Conservation (phyloP, 1,139 yeast species). For the Pichia sp. region DNA sequence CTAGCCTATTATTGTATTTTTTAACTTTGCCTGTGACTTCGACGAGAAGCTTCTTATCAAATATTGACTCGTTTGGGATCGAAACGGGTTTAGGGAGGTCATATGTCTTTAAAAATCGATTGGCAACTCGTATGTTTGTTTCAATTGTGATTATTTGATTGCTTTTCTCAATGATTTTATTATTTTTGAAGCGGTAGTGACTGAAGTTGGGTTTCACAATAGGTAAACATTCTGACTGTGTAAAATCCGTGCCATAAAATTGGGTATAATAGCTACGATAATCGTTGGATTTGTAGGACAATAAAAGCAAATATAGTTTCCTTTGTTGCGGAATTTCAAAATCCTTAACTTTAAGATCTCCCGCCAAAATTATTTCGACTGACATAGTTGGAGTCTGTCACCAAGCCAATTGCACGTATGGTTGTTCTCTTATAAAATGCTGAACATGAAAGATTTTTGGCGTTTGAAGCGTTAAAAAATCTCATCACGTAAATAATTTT, state of each 20-base stretch:
- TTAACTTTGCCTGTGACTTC: conserved; percentile 13
- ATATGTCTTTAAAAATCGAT: not conserved
- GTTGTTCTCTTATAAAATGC: too few species aligned
- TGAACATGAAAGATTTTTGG: too few species aligned
- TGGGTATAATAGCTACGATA: conserved; percentile 1
- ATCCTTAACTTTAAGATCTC: too few species aligned
- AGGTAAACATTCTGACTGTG: conserved; percentile 4
- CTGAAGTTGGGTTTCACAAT: not conserved
- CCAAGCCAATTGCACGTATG: too few species aligned
- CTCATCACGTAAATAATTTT: too few species aligned
- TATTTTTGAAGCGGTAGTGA: conserved; percentile 6
- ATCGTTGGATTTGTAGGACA: conserved; percentile 1
- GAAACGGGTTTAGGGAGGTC: conserved; percentile 8
- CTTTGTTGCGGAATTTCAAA: not conserved
- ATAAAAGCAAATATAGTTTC: conserved; percentile 5
- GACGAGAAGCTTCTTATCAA: conserved; percentile 10
- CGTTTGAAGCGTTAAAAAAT: too few species aligned
- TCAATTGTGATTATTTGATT: conserved; percentile 11
- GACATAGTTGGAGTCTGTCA: too few species aligned
- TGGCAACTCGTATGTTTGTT: not conserved
- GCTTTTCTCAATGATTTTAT: not conserved
- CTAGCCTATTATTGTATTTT: conserved; percentile 12
- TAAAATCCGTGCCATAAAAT: conserved; percentile 17
- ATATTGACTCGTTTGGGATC: conserved; percentile 10
- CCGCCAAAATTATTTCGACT: too few species aligned